A percentile compares a stretch with the other conserved stretches of the same genome.
phyloP scores from a whole-genome alignment of 1,284 basidiomycete species.

The Sanghuangporus sanghuang region DNA sequence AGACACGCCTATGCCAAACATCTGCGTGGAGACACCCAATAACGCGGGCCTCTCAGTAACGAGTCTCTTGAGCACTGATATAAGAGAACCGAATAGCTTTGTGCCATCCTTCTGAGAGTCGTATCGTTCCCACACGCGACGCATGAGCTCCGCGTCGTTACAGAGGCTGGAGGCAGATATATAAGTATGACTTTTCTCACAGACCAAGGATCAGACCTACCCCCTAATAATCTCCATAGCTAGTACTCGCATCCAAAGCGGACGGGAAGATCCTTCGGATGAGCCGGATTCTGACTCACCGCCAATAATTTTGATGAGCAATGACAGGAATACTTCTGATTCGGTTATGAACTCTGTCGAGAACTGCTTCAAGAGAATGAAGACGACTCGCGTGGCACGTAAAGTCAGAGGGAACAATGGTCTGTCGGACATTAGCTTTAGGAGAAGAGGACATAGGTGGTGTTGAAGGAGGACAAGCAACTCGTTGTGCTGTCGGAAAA shows the following conservation, averaged over 20 bases:
- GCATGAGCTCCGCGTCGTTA: slow-evolving; percentile 77
- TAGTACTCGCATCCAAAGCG: slow-evolving; percentile 85
- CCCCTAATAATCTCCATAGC: slow-evolving; percentile 91
- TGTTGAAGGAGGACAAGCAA: slow-evolving; percentile 81
- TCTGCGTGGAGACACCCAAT: slow-evolving; percentile 74
- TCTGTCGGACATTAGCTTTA: slow-evolving; percentile 80
- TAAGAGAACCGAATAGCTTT: slow-evolving; percentile 75
- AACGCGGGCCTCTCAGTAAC: slow-evolving; percentile 84
- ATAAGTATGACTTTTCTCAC: not conserved
- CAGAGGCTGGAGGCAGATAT: slow-evolving; percentile 51
- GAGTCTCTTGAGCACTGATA: slow-evolving; percentile 77
- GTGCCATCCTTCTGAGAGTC: slow-evolving; percentile 60
- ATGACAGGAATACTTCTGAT: slow-evolving; percentile 78
- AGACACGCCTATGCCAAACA: slow-evolving; percentile 70
- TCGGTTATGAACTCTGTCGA: slow-evolving; percentile 75
- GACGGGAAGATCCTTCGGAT: slow-evolving; percentile 35
- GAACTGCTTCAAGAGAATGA: slow-evolving; percentile 91
- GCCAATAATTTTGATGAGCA: slow-evolving; percentile 74
- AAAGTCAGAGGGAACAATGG: slow-evolving; percentile 86
- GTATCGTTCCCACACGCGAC: slow-evolving; percentile 77
- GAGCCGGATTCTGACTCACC: slow-evolving; percentile 50
- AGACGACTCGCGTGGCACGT: slow-evolving; percentile 89
- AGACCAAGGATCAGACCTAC: slow-evolving; percentile 31
- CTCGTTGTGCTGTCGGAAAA: slow-evolving; percentile 86
- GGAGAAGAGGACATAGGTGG: slow-evolving; percentile 86